Percentiles rank a stretch among this genome's conserved stretches.
phyloP scores from a whole-genome alignment of 345 rosid genomes.

The Noccaea caerulescens region DNA sequence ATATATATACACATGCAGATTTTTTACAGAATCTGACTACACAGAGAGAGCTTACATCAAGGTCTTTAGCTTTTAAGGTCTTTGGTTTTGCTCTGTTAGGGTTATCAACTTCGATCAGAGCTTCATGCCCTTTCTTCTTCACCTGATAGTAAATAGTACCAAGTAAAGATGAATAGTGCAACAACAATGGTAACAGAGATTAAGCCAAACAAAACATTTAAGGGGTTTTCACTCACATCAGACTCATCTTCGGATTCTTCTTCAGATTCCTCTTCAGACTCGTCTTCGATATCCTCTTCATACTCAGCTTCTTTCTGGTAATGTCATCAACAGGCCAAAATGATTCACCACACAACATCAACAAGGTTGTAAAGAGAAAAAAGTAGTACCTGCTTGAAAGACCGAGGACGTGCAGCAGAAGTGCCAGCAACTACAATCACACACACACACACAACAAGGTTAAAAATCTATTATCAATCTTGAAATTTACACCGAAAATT shows the following conservation, averaged over 20 bases:
- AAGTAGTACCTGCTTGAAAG: conserved; percentile 67
- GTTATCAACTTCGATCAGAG: conserved; percentile 82
- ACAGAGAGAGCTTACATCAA: conserved; percentile 61
- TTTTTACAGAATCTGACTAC: conserved; percentile 1
- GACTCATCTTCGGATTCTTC: conserved; percentile 53
- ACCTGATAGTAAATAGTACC: conserved; percentile 42
- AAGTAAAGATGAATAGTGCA: not conserved
- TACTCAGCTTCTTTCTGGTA: conserved; percentile 63
- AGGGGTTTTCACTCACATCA: conserved; percentile 36
- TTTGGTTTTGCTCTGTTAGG: conserved; percentile 78
- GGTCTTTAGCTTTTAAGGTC: conserved; percentile 70
- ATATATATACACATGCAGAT: not conserved
- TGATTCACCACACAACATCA: not conserved
- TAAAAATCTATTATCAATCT: not conserved
- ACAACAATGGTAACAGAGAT: not conserved
- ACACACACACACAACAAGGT: not conserved
- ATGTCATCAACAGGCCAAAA: not conserved
- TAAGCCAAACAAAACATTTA: not conserved
- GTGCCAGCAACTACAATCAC: conserved; percentile 80
- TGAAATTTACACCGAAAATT: not conserved
- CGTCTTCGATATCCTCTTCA: conserved; percentile 51
- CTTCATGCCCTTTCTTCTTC: conserved; percentile 81
- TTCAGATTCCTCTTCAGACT: conserved; percentile 61
- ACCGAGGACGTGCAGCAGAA: conserved; percentile 74
- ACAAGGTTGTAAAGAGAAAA: not conserved